A percentile compares a stretch with the other conserved stretches of the same genome.
These are phyloP conservation scores for Medicago arabica DNA, from an alignment of 306 rosid genomes.

Conservation along the genomic window DNA sequence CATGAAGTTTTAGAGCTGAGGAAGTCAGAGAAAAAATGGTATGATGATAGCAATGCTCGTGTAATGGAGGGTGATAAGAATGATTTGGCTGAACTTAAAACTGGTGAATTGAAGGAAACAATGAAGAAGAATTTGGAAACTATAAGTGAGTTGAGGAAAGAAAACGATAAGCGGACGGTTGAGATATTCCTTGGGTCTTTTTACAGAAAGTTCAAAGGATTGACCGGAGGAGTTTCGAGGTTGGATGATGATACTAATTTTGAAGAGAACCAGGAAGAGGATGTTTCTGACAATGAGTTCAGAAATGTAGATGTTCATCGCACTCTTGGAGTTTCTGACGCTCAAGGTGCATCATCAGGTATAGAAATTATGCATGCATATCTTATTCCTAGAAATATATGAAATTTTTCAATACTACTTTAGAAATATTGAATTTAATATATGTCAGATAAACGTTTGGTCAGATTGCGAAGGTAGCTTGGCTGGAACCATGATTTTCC, in stretches of 20 bases:
- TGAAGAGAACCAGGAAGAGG: not conserved
- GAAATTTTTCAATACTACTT: not conserved
- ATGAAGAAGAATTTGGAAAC: not conserved
- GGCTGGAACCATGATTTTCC: conserved; percentile 12
- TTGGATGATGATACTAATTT: conserved; percentile 2
- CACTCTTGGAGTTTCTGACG: not conserved
- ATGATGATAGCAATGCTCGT: not conserved
- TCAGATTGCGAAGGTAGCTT: not conserved
- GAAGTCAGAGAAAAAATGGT: not conserved
- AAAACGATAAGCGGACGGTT: not conserved
- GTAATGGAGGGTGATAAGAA: conserved; percentile 23
- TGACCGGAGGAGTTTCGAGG: not conserved
- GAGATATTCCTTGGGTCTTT: not conserved
- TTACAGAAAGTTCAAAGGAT: not conserved
- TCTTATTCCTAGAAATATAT: not conserved
- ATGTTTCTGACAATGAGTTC: no score
- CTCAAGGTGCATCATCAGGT: no score
- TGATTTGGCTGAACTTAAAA: not conserved
- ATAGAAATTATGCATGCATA: conserved; percentile 4
- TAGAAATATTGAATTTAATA: conserved; percentile 3
- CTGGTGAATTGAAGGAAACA: conserved; percentile 14
- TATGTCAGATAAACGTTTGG: not conserved
- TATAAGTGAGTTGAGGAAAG: not conserved
- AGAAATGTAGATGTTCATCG: not conserved
- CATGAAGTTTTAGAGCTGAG: not conserved